Evolutionary conservation across 2,329 filamentous ascomycete genomes (phyloP).

Genomic region (Cladobotryum protrusum): DNA sequence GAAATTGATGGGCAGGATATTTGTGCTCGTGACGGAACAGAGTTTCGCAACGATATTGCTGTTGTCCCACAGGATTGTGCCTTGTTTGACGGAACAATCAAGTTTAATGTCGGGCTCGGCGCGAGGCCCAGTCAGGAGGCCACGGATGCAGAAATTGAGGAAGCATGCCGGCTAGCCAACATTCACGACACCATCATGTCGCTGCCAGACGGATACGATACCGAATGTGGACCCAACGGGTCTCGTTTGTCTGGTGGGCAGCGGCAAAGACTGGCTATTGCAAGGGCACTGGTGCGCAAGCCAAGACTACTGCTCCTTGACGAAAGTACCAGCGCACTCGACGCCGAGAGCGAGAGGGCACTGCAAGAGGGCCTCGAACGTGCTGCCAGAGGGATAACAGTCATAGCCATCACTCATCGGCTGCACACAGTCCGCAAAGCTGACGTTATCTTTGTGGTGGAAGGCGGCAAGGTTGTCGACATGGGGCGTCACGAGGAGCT

Average conservation of each 20-base stretch:
- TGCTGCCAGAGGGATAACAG: conserved; percentile 47
- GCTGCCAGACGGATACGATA: conserved; percentile 60
- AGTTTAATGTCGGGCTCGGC: conserved; percentile 51
- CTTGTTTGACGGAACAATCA: conserved; percentile 51
- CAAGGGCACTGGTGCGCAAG: conserved; percentile 64
- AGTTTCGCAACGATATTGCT: conserved; percentile 47
- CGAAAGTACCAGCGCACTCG: conserved; percentile 74
- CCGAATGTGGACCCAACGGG: conserved; percentile 63
- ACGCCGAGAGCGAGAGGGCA: conserved; percentile 60
- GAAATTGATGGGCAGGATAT: conserved; percentile 43
- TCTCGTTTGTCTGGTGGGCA: conserved; percentile 73
- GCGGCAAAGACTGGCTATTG: conserved; percentile 71
- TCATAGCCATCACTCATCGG: conserved; percentile 53
- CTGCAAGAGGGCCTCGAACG: conserved; percentile 62
- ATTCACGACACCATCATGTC: conserved; percentile 62
- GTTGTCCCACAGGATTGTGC: conserved; percentile 53
- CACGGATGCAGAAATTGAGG: conserved; percentile 55
- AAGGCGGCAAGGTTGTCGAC: conserved; percentile 47
- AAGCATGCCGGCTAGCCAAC: conserved; percentile 61
- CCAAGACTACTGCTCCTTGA: conserved; percentile 72
- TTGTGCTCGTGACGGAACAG: conserved; percentile 31
- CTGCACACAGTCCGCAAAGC: conserved; percentile 51
- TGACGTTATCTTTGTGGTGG: conserved; percentile 52
- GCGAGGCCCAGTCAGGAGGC: conserved; percentile 48
- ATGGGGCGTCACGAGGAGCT: conserved; percentile 48